Base-by-base conservation (phyloP, 192 early-diverging fungal species). In the Phycomyces blakesleeanus region DNA sequence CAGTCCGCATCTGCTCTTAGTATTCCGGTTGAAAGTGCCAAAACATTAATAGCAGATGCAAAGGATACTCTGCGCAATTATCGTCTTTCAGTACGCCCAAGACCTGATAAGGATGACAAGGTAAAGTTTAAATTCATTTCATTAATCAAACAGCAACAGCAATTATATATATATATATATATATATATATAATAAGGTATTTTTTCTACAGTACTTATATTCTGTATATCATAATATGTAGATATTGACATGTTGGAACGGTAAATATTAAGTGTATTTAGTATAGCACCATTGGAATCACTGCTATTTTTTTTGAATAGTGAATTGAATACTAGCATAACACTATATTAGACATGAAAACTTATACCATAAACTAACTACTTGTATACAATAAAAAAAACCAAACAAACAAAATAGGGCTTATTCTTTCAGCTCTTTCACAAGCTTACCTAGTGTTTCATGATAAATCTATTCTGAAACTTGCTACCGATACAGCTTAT, bases 231-330 rank as follows among this genome's bases (percentile, higher is more conserved):
- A 44, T 29, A 37, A 9, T 15, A 41, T 29, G 21, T 51, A 72
- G 73, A 77, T 87, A 47, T 62, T 87, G 9, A 76, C 78, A 24
- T 66, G 76, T 42, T 87, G 86, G 86, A 87, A 87, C 60, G 86
- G 81, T 67, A 66, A 62, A 0, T 0, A 11, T 57, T 16, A 0
- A 57, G 29, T 14, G n/a, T n/a, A n/a, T n/a, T n/a, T n/a, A n/a
- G n/a, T n/a, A 6, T 57, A 16, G n/a, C 0, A 15, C 16, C 3
- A 2, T 40, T 24, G 51, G n/a, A 20, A 15, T 41, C 41, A 18
- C 41, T 58, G 16, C 41, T 58, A 52, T 52, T 52, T 12, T 24
- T n/a, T n/a, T n/a, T n/a, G n/a, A n/a, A n/a, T n/a, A n/a, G n/a
- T n/a, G n/a, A n/a, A n/a, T n/a, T n/a, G n/a, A n/a, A n/a, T n/a